Evolutionary conservation across 345 rosid species (phyloP).

Genomic region (Camelina neglecta): DNA sequence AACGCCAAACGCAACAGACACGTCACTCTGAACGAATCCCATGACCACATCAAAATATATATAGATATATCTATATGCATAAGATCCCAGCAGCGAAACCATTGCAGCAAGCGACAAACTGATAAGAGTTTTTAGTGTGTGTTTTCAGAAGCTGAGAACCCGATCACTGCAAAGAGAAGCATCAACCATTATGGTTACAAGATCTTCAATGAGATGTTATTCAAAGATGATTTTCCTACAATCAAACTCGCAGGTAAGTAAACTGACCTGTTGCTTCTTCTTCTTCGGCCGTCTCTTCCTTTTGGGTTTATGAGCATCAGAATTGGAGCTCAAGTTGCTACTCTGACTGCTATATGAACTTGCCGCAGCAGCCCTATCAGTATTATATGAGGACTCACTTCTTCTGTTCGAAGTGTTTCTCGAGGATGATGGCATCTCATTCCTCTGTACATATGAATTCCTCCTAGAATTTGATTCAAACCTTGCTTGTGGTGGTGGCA

Average conservation of each 20-base stretch:
- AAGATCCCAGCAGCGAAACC: slow-evolving; percentile 21
- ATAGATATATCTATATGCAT: slow-evolving; percentile 16
- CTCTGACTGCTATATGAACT: slow-evolving; percentile 70
- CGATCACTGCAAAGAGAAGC: slow-evolving; percentile 37
- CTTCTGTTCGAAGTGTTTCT: slow-evolving; percentile 65
- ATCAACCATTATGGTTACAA: slow-evolving; percentile 10
- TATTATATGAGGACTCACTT: slow-evolving; percentile 57
- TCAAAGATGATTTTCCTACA: background rate
- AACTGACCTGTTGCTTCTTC: slow-evolving; percentile 67
- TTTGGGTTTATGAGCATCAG: slow-evolving; percentile 91
- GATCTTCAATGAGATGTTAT: slow-evolving; percentile 4
- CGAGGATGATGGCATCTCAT: slow-evolving; percentile 64
- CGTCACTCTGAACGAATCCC: slow-evolving; percentile 13
- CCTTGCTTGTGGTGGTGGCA: slow-evolving; percentile 95
- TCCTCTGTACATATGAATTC: slow-evolving; percentile 52
- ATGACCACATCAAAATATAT: slow-evolving; percentile 32
- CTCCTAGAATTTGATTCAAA: slow-evolving; percentile 71
- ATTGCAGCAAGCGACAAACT: background rate
- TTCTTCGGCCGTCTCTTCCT: slow-evolving; percentile 96
- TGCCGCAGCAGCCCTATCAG: slow-evolving; percentile 51
- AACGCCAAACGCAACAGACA: slow-evolving; percentile 14
- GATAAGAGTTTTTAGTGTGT: slow-evolving; percentile 11
- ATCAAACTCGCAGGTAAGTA: background rate
- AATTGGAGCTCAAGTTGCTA: slow-evolving; percentile 90
- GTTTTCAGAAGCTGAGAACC: slow-evolving; percentile 31